A percentile compares a stretch with the other conserved stretches of the same genome.
These are phyloP conservation scores for Phalaenopsis aphrodite DNA, from an alignment of 106 monocot species.

Conservation along the genomic window DNA sequence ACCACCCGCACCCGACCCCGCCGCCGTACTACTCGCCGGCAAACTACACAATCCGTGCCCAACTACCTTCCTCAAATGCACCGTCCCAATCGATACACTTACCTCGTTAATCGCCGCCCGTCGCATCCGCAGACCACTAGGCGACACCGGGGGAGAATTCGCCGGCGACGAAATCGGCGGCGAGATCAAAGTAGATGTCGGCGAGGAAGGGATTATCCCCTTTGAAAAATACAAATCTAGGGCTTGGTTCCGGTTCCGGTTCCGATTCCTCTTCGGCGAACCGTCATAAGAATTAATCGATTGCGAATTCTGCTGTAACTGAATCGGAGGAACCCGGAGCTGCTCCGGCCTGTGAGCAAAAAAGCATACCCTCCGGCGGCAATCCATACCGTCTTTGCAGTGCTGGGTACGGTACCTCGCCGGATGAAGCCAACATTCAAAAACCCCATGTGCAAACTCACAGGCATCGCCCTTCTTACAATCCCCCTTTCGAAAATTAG, in stretches of 20 bases:
- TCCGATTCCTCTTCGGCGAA: not conserved
- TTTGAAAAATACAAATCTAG: conserved; percentile 2
- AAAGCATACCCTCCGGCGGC: conserved; percentile 60
- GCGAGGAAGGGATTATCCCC: not conserved
- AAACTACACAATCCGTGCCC: not conserved
- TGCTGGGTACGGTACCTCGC: conserved; percentile 86
- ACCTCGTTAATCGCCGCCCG: conserved; percentile 8
- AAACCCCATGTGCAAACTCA: conserved; percentile 89
- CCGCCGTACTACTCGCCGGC: not conserved
- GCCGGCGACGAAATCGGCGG: not conserved
- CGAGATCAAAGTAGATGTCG: conserved; percentile 2
- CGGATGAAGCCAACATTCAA: conserved; percentile 99
- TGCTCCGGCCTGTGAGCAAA: conserved; percentile 82
- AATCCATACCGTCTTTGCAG: conserved; percentile 85
- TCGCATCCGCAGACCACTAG: conserved; percentile 9
- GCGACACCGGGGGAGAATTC: conserved; percentile 8
- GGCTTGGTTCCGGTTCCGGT: not conserved
- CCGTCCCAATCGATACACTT: conserved; percentile 12
- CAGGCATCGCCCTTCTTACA: conserved; percentile 71
- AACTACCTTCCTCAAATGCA: conserved; percentile 19
- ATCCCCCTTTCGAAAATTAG: conserved; percentile 71
- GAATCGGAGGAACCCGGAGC: conserved; percentile 41
- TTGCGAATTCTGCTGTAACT: conserved; percentile 19
- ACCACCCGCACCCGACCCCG: not conserved
- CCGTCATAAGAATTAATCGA: conserved; percentile 15